These are phyloP conservation scores for Kwoniella shivajii DNA, from an alignment of 1,284 basidiomycete species.

Conservation along the genomic window DNA sequence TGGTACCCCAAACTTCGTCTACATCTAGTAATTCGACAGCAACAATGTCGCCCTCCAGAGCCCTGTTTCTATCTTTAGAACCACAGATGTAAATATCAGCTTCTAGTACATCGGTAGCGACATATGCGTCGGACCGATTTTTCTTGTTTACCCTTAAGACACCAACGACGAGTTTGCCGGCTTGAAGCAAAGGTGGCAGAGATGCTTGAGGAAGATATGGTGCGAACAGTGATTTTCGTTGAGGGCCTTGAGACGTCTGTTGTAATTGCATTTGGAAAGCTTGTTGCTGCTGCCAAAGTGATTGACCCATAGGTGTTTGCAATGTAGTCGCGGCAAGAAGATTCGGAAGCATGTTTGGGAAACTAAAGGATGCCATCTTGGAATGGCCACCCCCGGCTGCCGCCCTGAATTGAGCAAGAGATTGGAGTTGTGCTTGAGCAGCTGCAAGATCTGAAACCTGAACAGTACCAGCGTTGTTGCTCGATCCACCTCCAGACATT, in stretches of 20 bases:
- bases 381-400: slow-evolving; percentile 92
- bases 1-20: slow-evolving; percentile 97
- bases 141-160: slow-evolving; percentile 98
- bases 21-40: slow-evolving; percentile 97
- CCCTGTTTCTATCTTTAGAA: slow-evolving; percentile 97
- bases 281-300: slow-evolving; percentile 79
- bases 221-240: slow-evolving; percentile 97
- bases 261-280: slow-evolving; percentile 79
- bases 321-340: slow-evolving; percentile 95
- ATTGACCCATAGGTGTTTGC: slow-evolving; percentile 52
- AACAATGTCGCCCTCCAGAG: slow-evolving; percentile 97
- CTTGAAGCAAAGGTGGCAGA: slow-evolving; percentile 92
- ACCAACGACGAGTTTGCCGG: slow-evolving; percentile 97
- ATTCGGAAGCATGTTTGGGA: slow-evolving; percentile 94
- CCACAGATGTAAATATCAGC: slow-evolving; percentile 99
- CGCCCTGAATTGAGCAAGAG: slow-evolving; percentile 94
- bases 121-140: slow-evolving; percentile 97
- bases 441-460: slow-evolving; percentile 80
- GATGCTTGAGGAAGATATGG: slow-evolving; percentile 98
- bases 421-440: slow-evolving; percentile 88
- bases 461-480: slow-evolving; percentile 67
- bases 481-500: slow-evolving; percentile 60
- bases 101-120: slow-evolving; percentile 97
- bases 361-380: slow-evolving; percentile 96
- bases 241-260: slow-evolving; percentile 79